phyloP scores from a whole-genome alignment of 352 stramenopile species.

The Phytophthora lateralis region DNA sequence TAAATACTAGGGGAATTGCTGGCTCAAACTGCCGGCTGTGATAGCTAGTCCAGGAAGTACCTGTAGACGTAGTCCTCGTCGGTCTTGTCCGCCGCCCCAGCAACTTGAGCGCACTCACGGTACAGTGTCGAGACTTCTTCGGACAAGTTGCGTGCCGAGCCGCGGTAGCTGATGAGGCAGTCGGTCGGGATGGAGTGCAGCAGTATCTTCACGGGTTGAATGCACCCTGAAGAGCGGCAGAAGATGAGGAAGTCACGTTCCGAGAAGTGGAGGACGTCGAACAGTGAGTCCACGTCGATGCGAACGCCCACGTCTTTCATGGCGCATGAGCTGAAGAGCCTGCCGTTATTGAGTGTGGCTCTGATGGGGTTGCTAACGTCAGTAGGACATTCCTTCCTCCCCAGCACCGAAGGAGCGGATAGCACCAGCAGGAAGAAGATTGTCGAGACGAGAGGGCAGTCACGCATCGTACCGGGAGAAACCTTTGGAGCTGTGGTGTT shows the following conservation, averaged over 20 bases:
- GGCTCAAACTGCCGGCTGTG: neutral
- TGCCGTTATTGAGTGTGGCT: slow-evolving; percentile 21
- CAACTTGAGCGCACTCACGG: slow-evolving; percentile 12
- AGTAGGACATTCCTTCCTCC: slow-evolving; percentile 6
- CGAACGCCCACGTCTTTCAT: neutral
- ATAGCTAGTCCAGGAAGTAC: slow-evolving; percentile 21
- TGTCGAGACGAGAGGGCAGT: neutral
- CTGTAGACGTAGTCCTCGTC: slow-evolving; percentile 19
- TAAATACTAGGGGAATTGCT: neutral
- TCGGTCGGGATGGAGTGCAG: slow-evolving; percentile 19
- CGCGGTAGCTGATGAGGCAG: slow-evolving; percentile 25
- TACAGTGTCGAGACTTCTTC: slow-evolving; percentile 13
- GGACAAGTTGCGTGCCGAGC: slow-evolving; percentile 20
- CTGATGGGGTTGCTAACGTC: slow-evolving; percentile 15
- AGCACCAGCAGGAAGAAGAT: slow-evolving; percentile 9
- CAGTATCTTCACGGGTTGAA: slow-evolving; percentile 24
- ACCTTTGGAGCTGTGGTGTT: neutral
- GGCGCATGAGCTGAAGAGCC: slow-evolving; percentile 23
- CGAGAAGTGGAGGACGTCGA: slow-evolving; percentile 29
- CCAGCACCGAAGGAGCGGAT: slow-evolving; percentile 1
- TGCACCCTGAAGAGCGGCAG: slow-evolving; percentile 24
- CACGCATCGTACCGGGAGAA: neutral
- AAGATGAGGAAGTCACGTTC: slow-evolving; percentile 30
- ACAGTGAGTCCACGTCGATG: slow-evolving; percentile 11
- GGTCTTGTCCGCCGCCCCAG: slow-evolving; percentile 7